Percentiles rank a stretch among this genome's conserved stretches.
Evolutionary conservation across 352 stramenopile species (phyloP).

Genomic region (Saprolegnia diclina): DNA sequence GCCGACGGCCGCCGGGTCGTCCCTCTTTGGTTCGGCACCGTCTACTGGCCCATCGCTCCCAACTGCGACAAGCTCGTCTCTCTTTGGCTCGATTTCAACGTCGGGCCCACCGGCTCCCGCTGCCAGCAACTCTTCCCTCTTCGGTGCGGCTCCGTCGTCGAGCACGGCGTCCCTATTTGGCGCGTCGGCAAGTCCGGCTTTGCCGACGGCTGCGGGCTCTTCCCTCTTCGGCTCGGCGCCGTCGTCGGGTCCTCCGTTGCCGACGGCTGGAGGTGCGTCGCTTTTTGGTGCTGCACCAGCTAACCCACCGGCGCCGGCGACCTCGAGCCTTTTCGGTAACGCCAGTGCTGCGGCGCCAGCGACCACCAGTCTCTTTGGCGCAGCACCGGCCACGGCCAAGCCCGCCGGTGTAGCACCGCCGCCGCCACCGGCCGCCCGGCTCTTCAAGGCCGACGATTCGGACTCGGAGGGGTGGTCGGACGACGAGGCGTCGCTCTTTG

Average conservation of each 20-base stretch:
- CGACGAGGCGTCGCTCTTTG: conserved; percentile 24
- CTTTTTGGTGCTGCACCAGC: not conserved
- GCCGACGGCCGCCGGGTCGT: no score
- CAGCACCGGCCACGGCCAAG: not conserved
- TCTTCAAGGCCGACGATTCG: conserved; percentile 24
- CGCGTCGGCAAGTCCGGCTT: not conserved
- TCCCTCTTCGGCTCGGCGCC: conserved; percentile 7
- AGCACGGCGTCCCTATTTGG: no score
- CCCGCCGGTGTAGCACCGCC: not conserved
- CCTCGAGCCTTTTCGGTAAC: not conserved
- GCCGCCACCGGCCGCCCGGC: conserved; percentile 15
- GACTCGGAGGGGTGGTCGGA: conserved; percentile 26
- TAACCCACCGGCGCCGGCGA: not conserved
- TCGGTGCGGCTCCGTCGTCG: not conserved
- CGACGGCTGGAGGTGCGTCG: not conserved
- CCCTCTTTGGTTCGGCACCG: not conserved
- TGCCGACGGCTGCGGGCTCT: not conserved
- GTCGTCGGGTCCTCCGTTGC: not conserved
- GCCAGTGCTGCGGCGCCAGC: not conserved
- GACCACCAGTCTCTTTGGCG: not conserved
- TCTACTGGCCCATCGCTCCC: not conserved
- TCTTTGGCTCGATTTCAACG: not conserved
- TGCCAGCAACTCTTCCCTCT: not conserved
- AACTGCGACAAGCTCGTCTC: not conserved
- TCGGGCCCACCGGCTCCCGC: not conserved